Percentiles rank a stretch among this genome's conserved stretches.
Evolutionary conservation across 2,329 filamentous ascomycete genomes (phyloP).

Genomic region (Orbilia ellipsospora): DNA sequence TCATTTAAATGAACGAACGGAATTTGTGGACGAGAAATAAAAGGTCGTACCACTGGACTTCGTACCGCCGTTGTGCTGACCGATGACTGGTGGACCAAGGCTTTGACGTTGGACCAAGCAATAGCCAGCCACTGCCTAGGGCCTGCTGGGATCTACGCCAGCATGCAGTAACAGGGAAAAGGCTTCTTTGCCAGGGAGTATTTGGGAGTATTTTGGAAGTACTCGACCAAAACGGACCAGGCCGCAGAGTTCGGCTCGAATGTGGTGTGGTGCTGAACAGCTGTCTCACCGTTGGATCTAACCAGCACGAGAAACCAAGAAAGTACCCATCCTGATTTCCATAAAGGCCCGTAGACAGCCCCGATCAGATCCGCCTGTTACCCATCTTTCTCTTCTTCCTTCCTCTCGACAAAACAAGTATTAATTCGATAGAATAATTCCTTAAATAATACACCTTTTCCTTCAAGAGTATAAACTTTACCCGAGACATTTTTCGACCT

Average conservation of each 20-base stretch:
- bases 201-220: too few relatives aligned
- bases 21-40: conserved; percentile 25
- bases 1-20: conserved; percentile 23
- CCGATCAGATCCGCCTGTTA: conserved; percentile 47
- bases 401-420: conserved; percentile 11
- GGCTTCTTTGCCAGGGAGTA: conserved; percentile 30
- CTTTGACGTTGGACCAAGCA: conserved; percentile 31
- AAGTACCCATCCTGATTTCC: conserved; percentile 56
- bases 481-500: conserved; percentile 32
- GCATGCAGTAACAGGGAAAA: conserved; percentile 38
- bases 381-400: conserved; percentile 45
- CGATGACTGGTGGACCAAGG: conserved; percentile 27
- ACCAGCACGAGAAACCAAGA: conserved; percentile 30
- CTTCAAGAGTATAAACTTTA: conserved; percentile 10
- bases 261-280: conserved; percentile 30
- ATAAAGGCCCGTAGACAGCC: conserved; percentile 53
- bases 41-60: not conserved
- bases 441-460: conserved; percentile 30
- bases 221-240: conserved; percentile 43
- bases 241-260: conserved; percentile 10
- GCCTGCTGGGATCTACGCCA: conserved; percentile 51
- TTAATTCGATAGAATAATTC: conserved; percentile 13
- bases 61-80: conserved; percentile 2
- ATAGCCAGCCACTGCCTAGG: conserved; percentile 50
- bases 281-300: conserved; percentile 43